A percentile compares a stretch with the other conserved stretches of the same genome.
These are phyloP conservation scores for Plasmodium falciparum DNA, from an alignment of 169 alveolate species.

Conservation along the genomic window DNA sequence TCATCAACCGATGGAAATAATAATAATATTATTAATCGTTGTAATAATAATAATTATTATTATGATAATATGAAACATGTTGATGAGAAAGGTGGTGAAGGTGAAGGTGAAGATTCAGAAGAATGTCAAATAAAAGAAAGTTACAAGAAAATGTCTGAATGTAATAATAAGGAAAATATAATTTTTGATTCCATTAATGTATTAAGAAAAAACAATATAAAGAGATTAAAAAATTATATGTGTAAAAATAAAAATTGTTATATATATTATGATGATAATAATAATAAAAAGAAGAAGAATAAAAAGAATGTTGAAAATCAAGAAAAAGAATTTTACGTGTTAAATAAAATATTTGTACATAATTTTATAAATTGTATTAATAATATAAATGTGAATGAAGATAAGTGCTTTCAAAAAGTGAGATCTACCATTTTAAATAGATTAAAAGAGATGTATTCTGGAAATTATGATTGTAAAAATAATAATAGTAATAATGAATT, in stretches of 20 bases:
- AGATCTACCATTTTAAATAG: constrained; percentile 23
- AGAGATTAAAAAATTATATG: neutral
- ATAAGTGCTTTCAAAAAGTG: constrained; percentile 48
- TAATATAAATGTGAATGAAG: constrained; percentile 46
- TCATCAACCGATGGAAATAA: neutral
- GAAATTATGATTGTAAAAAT: constrained; percentile 50
- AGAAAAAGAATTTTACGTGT: constrained; percentile 2
- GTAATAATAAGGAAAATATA: neutral
- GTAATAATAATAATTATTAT: too few relatives aligned
- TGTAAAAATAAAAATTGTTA: too few relatives aligned
- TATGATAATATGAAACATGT: too few relatives aligned
- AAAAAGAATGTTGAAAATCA: neutral
- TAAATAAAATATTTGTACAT: constrained; percentile 12
- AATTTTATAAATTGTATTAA: constrained; percentile 34
- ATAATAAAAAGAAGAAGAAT: too few relatives aligned
- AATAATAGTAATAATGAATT: constrained; percentile 29
- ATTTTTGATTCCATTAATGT: neutral
- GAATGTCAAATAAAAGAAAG: neutral
- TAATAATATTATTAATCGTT: neutral
- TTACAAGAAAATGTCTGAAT: neutral
- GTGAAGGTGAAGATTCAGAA: neutral
- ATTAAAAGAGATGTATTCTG: constrained; percentile 35
- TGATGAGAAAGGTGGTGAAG: neutral
- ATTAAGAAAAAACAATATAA: neutral
- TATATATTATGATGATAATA: too few relatives aligned